Evolutionary conservation across 805 yeast species (phyloP).

Genomic region (Yarrowia divulgata): DNA sequence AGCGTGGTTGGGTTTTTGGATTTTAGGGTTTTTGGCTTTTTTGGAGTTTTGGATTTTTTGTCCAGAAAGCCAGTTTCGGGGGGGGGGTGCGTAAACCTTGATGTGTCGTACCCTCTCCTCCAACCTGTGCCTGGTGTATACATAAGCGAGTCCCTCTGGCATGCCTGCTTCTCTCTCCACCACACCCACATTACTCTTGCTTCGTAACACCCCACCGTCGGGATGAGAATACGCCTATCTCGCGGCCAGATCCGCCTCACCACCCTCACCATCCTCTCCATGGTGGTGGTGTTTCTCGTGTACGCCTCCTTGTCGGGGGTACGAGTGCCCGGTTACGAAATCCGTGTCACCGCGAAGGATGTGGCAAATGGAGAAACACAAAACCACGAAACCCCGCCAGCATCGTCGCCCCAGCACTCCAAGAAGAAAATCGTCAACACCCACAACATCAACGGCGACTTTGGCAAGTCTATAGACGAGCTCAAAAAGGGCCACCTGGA

Average conservation of each 20-base stretch:
- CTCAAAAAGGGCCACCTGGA: conserved; percentile 34
- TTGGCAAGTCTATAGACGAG: conserved; percentile 31
- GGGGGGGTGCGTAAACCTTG: background rate
- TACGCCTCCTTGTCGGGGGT: conserved; percentile 26
- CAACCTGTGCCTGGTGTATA: conserved; percentile 23
- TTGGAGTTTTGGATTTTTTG: too few species aligned
- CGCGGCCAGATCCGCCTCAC: conserved; percentile 37
- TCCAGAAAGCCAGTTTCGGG: too few species aligned
- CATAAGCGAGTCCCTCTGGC: conserved; percentile 31
- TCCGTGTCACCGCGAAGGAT: conserved; percentile 2
- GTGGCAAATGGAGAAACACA: too few species aligned
- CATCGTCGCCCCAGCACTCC: background rate
- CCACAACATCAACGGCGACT: conserved; percentile 28
- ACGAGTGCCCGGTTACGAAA: conserved; percentile 11
- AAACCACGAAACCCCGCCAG: too few species aligned
- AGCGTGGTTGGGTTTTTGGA: background rate
- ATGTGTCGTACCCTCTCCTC: background rate
- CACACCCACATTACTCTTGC: too few species aligned
- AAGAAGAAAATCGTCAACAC: conserved; percentile 8
- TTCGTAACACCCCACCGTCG: background rate
- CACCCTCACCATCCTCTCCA: conserved; percentile 10
- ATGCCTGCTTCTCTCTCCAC: background rate
- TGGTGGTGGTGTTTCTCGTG: conserved; percentile 33
- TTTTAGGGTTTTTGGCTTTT: too few species aligned
- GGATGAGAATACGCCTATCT: conserved; percentile 35